A percentile compares a stretch with the other conserved stretches of the same genome.
phyloP scores from a whole-genome alignment of 352 stramenopile species.

The Phytopythium aichiense region DNA sequence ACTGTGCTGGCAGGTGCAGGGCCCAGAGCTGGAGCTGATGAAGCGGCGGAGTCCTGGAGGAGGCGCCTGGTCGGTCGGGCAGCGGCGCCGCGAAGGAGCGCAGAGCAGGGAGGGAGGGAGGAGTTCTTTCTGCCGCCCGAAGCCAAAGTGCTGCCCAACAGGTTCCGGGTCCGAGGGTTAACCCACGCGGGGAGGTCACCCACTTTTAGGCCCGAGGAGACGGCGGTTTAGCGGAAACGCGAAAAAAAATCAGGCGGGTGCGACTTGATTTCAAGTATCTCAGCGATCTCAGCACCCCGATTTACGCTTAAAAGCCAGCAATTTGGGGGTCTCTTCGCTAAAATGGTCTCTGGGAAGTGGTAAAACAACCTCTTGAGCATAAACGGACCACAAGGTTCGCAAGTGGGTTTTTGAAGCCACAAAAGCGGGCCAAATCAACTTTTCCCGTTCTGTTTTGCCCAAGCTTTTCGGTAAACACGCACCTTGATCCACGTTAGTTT shows the following conservation, averaged over 20 bases:
- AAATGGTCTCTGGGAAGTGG: not conserved
- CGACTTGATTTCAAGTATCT: not conserved
- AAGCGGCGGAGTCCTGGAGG: too few relatives aligned
- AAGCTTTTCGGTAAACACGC: too few relatives aligned
- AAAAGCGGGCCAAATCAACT: not conserved
- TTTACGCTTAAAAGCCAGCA: not conserved
- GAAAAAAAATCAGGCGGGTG: conserved; percentile 1
- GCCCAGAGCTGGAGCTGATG: too few relatives aligned
- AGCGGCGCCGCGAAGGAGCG: too few relatives aligned
- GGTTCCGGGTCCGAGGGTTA: not conserved
- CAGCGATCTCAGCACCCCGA: not conserved
- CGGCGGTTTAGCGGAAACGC: not conserved
- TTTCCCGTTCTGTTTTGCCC: not conserved
- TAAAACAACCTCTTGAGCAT: not conserved
- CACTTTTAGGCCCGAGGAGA: not conserved
- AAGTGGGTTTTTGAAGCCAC: not conserved
- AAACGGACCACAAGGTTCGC: too few relatives aligned
- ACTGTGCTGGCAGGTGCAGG: too few relatives aligned
- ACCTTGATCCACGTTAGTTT: too few relatives aligned
- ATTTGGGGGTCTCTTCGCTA: not conserved
- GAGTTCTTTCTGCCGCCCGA: not conserved
- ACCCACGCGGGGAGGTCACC: conserved; percentile 2
- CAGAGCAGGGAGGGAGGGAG: not conserved
- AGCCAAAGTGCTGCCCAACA: conserved; percentile 5
- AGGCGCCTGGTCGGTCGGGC: too few relatives aligned